Evolutionary conservation across 108 stramenopile genomes (phyloP), one percentile per base, ranked within the genome.

Genomic region (Pseudonitzschia multiseries): DNA sequence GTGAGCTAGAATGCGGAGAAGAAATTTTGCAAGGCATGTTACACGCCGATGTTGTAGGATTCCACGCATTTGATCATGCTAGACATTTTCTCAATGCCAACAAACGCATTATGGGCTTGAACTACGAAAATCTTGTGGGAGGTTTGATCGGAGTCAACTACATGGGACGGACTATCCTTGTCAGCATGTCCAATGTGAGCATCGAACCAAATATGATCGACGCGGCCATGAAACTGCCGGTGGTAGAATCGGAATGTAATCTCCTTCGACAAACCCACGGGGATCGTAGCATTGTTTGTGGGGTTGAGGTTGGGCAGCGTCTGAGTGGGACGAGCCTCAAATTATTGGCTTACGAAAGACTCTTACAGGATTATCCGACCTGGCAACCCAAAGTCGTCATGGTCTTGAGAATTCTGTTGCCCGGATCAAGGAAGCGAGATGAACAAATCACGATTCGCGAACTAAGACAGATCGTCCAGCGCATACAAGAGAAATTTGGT

Each of bases 31-130:
- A 95, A 71, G 98, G 98, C 15, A 95, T 99, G 93, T 81, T 99
- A n/a, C 87, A 89, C 68, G 98, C 99, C 1, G 97, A 99, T 81
- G 93, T 99, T 17, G 92, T 99, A 27, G 99, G 99, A 43, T 99
- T 99, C 78, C 99, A 99, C 83, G 95, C 99, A 13, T 99, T 99
- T 87, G 98, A 99, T 78, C 98, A 99, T 76, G 98, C 99, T 3
- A 84, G 99, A 12, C 99, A 99, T 77, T 99, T 99, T 82, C 81
- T 99, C 64, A 99, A 98, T 81, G 98, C 98, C 12, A 87, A 96
- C 75, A 99, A 98, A 77, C 96, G 99, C 5, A 95, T 99, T 57
- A 77, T 99, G 71, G 99, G 99, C n/a, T 74, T 98, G 48, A 90
- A 79, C 48, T 96, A 97, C 70, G 90, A 97, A 70, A 87, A 77